These are phyloP conservation scores for Quercus engelmannii DNA, from an alignment of 306 rosid genomes.

Conservation along the genomic window DNA sequence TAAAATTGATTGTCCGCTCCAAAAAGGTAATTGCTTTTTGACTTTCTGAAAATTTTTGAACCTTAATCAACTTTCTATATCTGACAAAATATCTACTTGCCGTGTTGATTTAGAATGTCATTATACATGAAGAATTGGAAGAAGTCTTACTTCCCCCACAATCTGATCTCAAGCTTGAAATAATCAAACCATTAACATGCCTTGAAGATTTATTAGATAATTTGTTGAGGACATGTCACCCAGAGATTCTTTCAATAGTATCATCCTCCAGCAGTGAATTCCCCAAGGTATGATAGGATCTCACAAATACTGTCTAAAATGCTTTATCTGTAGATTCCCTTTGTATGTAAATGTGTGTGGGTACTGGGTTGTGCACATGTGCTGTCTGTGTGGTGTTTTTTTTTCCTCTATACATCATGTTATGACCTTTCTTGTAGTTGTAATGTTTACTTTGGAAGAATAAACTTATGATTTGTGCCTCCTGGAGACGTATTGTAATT, in stretches of 20 bases:
- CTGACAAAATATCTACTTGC: slow-evolving; percentile 11
- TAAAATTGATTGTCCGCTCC: slow-evolving; percentile 37
- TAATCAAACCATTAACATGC: slow-evolving; percentile 26
- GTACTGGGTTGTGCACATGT: neutral
- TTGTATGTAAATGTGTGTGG: neutral
- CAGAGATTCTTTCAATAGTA: slow-evolving; percentile 26
- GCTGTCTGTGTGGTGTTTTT: slow-evolving; percentile 7
- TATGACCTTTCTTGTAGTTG: neutral
- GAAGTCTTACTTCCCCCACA: slow-evolving; percentile 17
- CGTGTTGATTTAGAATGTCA: slow-evolving; percentile 29
- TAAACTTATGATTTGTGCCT: slow-evolving; percentile 5
- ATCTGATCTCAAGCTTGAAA: slow-evolving; percentile 18
- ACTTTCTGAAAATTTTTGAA: neutral
- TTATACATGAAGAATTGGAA: slow-evolving; percentile 33
- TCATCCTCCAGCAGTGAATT: slow-evolving; percentile 25
- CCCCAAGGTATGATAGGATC: slow-evolving; percentile 25
- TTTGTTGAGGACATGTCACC: slow-evolving; percentile 33
- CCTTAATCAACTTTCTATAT: neutral
- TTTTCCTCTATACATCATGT: neutral
- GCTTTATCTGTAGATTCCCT: neutral
- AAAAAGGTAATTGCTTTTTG: slow-evolving; percentile 27
- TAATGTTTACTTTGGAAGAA: neutral
- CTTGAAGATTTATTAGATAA: slow-evolving; percentile 17
- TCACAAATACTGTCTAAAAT: neutral
- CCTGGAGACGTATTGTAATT: slow-evolving; percentile 5